Conservation (phyloP, 2,329 filamentous ascomycete genomes). For the Aureobasidium sp. region DNA sequence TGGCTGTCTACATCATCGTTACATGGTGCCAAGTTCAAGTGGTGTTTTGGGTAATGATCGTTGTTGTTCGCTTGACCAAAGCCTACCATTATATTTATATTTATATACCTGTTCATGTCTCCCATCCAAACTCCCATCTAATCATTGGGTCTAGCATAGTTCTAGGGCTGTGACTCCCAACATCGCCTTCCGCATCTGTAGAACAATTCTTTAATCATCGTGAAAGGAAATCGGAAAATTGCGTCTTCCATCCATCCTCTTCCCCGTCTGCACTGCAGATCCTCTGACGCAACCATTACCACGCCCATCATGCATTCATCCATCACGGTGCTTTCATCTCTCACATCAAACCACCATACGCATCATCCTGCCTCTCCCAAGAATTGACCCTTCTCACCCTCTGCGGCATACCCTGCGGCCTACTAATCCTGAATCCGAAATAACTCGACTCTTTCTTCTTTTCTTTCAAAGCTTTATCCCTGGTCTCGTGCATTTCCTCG, state of each 20-base stretch:
- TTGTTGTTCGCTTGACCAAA: too few species aligned
- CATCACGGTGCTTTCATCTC: background rate
- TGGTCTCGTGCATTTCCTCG: constrained; percentile 15
- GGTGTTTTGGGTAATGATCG: too few species aligned
- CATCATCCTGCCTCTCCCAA: constrained; percentile 10
- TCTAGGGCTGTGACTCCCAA: too few species aligned
- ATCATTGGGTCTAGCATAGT: too few species aligned
- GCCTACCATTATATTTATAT: too few species aligned
- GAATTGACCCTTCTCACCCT: background rate
- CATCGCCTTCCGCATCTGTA: too few species aligned
- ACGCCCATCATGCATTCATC: background rate
- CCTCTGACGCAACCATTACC: constrained; percentile 6
- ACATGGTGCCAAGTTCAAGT: too few species aligned
- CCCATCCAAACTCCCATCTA: too few species aligned
- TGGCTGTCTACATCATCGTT: background rate
- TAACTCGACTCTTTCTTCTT: background rate
- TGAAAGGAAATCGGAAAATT: too few species aligned
- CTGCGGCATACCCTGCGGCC: constrained; percentile 4
- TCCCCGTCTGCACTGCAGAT: background rate
- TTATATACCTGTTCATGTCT: too few species aligned
- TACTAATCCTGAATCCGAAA: background rate
- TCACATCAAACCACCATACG: constrained; percentile 11
- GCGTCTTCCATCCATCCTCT: too few species aligned
- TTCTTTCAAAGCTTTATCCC: constrained; percentile 16
- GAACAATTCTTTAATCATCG: too few species aligned